phyloP scores from a whole-genome alignment of 2,329 filamentous ascomycete species.

The Fusarium decemcellulare region DNA sequence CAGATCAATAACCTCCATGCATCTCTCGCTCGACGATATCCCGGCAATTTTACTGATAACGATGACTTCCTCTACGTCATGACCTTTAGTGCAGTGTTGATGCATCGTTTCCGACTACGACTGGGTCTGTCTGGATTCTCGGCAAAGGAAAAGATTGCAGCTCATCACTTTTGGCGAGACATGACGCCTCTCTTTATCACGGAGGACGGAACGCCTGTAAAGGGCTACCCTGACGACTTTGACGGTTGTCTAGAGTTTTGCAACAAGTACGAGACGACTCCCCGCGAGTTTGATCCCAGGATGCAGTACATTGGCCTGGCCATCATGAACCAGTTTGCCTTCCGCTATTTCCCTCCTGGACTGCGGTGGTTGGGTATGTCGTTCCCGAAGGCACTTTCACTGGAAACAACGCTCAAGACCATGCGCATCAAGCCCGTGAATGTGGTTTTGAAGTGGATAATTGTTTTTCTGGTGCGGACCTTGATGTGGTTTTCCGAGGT shows the following conservation, averaged over 20 bases:
- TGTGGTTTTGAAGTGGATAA: not conserved
- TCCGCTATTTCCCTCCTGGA: constrained; percentile 13
- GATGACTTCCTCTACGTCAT: constrained; percentile 21
- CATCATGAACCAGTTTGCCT: constrained; percentile 19
- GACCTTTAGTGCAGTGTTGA: constrained; percentile 13
- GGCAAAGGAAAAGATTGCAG: constrained; percentile 13
- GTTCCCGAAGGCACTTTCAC: constrained; percentile 7
- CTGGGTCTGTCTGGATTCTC: constrained; percentile 13
- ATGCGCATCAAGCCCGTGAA: constrained; percentile 8
- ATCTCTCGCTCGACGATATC: constrained; percentile 5
- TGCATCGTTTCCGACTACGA: constrained; percentile 15
- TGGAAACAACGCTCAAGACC: constrained; percentile 4
- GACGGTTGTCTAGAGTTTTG: constrained; percentile 6
- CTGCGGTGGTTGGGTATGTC: constrained; percentile 12
- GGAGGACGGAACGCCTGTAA: not conserved
- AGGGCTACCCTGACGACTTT: constrained; percentile 15
- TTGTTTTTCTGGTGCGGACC: constrained; percentile 7
- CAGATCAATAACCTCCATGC: constrained; percentile 15
- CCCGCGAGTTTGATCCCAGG: constrained; percentile 2
- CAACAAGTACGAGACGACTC: constrained; percentile 12
- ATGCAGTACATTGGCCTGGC: constrained; percentile 1
- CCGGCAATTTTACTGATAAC: constrained; percentile 13
- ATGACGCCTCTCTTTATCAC: constrained; percentile 19
- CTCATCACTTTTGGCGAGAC: constrained; percentile 19
- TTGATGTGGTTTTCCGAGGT: constrained; percentile 11